Conservation (phyloP, 2,329 filamentous ascomycete genomes). For the Stachybotrys chartarum region DNA sequence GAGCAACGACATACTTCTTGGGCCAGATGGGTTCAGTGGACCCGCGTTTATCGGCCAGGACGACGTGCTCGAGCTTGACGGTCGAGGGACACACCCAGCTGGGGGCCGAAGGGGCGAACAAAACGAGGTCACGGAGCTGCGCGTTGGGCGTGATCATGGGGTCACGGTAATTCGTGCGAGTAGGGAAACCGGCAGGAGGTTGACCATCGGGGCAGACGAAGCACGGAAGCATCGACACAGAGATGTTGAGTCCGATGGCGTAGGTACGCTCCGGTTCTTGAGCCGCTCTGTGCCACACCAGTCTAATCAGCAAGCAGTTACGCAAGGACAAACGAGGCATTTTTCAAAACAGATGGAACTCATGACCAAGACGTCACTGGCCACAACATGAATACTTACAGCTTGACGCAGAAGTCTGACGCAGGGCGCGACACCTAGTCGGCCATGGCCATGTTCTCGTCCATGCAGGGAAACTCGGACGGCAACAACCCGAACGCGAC, state of each 20-base stretch:
- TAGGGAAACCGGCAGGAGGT: not conserved
- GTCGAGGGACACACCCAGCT: not conserved
- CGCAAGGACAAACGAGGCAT: not conserved
- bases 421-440: constrained; percentile 1
- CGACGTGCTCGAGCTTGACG: not conserved
- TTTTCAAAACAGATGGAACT: not conserved
- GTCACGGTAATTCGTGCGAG: not conserved
- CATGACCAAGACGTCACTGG: too few species aligned
- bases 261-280: not conserved
- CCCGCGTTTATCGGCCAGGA: constrained; percentile 1
- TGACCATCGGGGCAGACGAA: not conserved
- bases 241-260: not conserved
- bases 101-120: not conserved
- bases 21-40: constrained; percentile 1
- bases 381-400: not conserved
- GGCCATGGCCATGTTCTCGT: not conserved
- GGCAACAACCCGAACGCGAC: not conserved
- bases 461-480: not conserved
- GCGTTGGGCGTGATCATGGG: not conserved
- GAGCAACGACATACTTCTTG: not conserved
- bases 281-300: not conserved
- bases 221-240: not conserved
- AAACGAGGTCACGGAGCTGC: not conserved
- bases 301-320: not conserved
- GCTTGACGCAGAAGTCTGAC: not conserved